phyloP scores from a whole-genome alignment of 1,139 yeast genomes.

The Diutina mesorugosa region DNA sequence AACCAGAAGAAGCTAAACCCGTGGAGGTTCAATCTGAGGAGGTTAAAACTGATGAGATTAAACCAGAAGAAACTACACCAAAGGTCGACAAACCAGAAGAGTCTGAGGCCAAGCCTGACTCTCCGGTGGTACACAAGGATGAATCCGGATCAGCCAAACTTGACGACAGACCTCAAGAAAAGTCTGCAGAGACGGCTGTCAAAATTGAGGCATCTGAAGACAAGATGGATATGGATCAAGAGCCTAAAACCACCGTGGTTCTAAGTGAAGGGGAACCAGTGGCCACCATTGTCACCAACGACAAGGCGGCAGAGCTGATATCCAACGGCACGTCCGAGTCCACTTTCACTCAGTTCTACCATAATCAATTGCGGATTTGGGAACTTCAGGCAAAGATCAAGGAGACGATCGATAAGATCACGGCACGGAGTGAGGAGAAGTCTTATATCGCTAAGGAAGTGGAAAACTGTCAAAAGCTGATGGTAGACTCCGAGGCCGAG shows the following conservation, averaged over 20 bases:
- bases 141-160: too few species aligned
- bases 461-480: conserved; percentile 43
- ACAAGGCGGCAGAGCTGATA: not conserved
- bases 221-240: not conserved
- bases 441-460: conserved; percentile 58
- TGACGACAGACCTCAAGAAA: not conserved
- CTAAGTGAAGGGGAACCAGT: not conserved
- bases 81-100: too few species aligned
- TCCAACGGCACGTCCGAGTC: not conserved
- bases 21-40: not conserved
- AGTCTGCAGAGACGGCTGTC: not conserved
- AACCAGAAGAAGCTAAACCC: not conserved
- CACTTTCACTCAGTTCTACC: not conserved
- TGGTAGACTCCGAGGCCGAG: conserved; percentile 35
- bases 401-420: conserved; percentile 20
- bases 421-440: conserved; percentile 37
- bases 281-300: not conserved
- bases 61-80: too few species aligned
- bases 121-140: too few species aligned
- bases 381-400: conserved; percentile 24
- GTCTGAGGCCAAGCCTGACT: too few species aligned
- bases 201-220: not conserved
- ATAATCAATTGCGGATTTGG: conserved; percentile 26
- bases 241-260: not conserved
- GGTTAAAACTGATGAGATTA: too few species aligned